Percentiles rank a stretch among this genome's conserved stretches.
Conservation (phyloP, 768 basidiomycete genomes). For the Suillus subalutaceus region DNA sequence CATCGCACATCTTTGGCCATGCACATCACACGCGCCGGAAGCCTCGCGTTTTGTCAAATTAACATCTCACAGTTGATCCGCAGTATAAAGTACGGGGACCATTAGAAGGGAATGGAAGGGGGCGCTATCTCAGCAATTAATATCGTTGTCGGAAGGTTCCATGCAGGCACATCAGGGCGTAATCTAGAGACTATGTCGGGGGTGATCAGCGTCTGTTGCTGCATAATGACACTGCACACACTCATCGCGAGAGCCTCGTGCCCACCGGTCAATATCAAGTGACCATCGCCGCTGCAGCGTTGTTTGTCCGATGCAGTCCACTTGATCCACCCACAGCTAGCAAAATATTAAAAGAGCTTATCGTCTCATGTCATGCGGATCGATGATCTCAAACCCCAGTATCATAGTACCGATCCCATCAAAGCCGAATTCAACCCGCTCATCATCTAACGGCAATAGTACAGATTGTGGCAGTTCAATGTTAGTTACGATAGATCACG, state of each 20-base stretch:
- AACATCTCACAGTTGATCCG: background rate
- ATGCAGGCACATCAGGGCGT: background rate
- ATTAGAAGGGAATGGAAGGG: background rate
- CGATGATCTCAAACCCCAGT: background rate
- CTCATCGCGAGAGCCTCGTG: background rate
- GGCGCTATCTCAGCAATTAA: constrained; percentile 3
- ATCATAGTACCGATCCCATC: background rate
- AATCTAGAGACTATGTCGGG: background rate
- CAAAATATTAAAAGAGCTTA: background rate
- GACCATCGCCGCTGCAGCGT: background rate
- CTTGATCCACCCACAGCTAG: background rate
- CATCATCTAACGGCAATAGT: background rate
- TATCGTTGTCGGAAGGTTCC: background rate
- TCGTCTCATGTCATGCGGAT: background rate
- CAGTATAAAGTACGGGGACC: background rate
- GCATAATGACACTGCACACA: background rate
- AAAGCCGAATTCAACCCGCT: background rate
- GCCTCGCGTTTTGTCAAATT: background rate
- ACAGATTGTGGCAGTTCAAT: background rate
- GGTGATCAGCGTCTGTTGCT: background rate
- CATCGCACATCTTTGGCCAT: background rate
- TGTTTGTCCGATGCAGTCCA: background rate
- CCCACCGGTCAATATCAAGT: background rate
- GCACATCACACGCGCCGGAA: background rate
- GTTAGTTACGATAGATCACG: constrained; percentile 7